Evolutionary conservation across 768 basidiomycete genomes (phyloP), one percentile per base, ranked within the genome.

Genomic region (Gymnopilus dilepis): DNA sequence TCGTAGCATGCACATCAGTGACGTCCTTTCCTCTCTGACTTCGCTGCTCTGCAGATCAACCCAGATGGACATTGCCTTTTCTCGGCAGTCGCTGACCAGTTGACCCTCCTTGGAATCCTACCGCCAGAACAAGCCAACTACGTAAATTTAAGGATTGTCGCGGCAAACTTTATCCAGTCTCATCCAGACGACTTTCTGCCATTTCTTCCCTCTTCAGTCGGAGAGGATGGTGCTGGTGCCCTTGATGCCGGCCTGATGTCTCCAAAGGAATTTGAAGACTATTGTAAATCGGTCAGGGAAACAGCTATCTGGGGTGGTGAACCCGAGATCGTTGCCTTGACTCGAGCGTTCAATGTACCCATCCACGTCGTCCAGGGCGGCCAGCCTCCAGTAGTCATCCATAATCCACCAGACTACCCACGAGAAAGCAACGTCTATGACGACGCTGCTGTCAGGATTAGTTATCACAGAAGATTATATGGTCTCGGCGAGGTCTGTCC

Each of bases 291-390:
- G 11, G 88, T 99, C 28, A 87, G 87, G 41, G 82, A 90, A 71
- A 96, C 95, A 22, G 89, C 87, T n/a, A 84, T 88, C 30, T 99
- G 97, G 97, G 97, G 97, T 51, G 97, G 97, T 34, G 95, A 99
- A 77, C 96, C 95, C 6, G 97, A 99, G 82, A 95, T 99, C 31
- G 82, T 91, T 67, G 97, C 97, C 3, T 79, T 99, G 15, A 89
- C 90, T 70, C 82, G 89, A 53, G 86, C 87, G 30, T 98, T 85
- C 73, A 83, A 88, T 57, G 78, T 96, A 38, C 90, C 95, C 0
- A 95, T 99, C 51, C 90, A 97, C 72, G 91, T 99, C 56, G 82
- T 99, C 12, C 97, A 99, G 73, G 86, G 86, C 1, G 89, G 88
- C 0, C 82, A 81, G 26, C 96, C 95, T 2, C 82, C 88, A 0